Evolutionary conservation across 257 asterid species (phyloP).

Genomic region (Solanum tarijense): DNA sequence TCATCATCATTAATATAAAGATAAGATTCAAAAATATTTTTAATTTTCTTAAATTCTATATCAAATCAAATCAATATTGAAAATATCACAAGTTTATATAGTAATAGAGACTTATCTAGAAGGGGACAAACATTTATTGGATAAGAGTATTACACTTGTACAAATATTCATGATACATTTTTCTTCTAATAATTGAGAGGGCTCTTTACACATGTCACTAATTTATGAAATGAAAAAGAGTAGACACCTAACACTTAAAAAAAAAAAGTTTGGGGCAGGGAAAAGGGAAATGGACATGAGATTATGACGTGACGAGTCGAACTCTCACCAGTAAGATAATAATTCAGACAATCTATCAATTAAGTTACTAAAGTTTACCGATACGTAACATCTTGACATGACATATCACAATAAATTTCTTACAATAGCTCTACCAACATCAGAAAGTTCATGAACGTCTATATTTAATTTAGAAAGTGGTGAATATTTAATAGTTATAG

Average conservation of each 20-base stretch:
- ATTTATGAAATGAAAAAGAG: not conserved
- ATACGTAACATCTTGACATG: not conserved
- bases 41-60: too few species aligned
- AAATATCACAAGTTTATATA: not conserved
- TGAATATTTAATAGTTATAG: not conserved
- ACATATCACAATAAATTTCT: constrained; percentile 16
- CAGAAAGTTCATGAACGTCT: constrained; percentile 28
- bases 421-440: constrained; percentile 28
- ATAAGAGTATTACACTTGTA: not conserved
- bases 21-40: too few species aligned
- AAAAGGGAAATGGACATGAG: not conserved
- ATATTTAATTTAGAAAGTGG: constrained; percentile 7
- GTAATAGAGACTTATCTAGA: not conserved
- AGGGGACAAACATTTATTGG: not conserved
- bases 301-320: too few species aligned
- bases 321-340: rapidly evolving
- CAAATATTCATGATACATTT: not conserved
- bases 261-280: not conserved
- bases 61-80: not conserved
- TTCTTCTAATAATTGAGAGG: not conserved
- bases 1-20: too few species aligned
- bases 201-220: not conserved
- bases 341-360: not conserved
- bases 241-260: not conserved
- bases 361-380: rapidly evolving